phyloP scores from a whole-genome alignment of 768 basidiomycete genomes.

The Boletus rubescentipes region DNA sequence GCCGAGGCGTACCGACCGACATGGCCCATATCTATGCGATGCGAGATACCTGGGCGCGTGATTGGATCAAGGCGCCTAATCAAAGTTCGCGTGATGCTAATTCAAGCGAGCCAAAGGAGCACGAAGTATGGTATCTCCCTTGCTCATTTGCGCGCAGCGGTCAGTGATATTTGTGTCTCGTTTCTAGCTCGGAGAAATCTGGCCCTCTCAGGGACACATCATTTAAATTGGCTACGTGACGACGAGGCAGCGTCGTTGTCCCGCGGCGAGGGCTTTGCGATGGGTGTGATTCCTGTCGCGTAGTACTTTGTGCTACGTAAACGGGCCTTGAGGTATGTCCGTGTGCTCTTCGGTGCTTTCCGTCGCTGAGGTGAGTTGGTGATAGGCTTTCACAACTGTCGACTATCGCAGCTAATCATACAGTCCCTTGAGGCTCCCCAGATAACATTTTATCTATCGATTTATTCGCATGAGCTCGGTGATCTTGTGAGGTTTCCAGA shows the following conservation, averaged over 20 bases:
- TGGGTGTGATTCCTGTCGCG: slow-evolving; percentile 68
- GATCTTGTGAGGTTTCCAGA: too few relatives aligned
- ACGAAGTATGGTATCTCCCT: slow-evolving; percentile 29
- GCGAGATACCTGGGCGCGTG: slow-evolving; percentile 49
- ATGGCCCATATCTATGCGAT: slow-evolving; percentile 71
- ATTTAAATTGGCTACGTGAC: slow-evolving; percentile 89
- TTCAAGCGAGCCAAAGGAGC: slow-evolving; percentile 22
- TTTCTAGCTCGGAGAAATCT: slow-evolving; percentile 45
- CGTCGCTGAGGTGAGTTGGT: not conserved
- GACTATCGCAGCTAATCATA: too few relatives aligned
- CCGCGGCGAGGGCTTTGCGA: slow-evolving; percentile 72
- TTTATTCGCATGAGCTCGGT: too few relatives aligned
- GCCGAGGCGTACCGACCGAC: slow-evolving; percentile 72
- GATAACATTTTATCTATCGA: too few relatives aligned
- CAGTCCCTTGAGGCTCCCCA: too few relatives aligned
- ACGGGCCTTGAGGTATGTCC: slow-evolving; percentile 43
- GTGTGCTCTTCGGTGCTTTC: not conserved
- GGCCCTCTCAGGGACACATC: slow-evolving; percentile 43
- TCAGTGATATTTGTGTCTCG: not conserved
- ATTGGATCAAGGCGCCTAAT: slow-evolving; percentile 44
- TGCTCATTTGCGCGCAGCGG: not conserved
- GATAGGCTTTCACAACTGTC: slow-evolving; percentile 27
- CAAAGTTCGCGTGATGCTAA: slow-evolving; percentile 6
- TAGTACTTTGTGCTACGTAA: slow-evolving; percentile 50
- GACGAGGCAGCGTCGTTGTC: slow-evolving; percentile 81